Evolutionary conservation across 148 eudicot genomes (phyloP), one percentile per base, ranked within the genome.

Genomic region (Rhododendron vialii): DNA sequence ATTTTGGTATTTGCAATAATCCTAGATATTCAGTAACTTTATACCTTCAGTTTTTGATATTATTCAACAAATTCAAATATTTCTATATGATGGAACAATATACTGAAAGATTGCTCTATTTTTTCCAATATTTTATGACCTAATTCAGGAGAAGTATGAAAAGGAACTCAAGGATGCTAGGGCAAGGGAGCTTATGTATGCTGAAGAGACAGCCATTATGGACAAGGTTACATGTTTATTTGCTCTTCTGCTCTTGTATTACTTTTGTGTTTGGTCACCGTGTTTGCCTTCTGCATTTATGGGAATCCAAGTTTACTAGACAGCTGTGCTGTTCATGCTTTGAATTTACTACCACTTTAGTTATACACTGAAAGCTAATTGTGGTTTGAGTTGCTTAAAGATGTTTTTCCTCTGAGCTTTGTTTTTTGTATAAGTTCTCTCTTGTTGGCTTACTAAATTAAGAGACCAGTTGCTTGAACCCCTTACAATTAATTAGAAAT

Each of bases 81-180:
- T 15, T 41, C 15, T 65, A 33, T 7, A 15, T 67, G 45, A 35
- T 41, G 69, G n/a, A 10, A 47, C 26, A 26, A 10, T 59, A 41
- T 63, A 7, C 36, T 57, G 47, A 41, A 24, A n/a, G 45, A 81
- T 81, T 71, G 79, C 35, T 50, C 3, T 67, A 48, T 65, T 28
- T 36, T 65, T 69, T 28, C 65, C 79, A 20, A 15, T 48, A 80
- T n/a, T 81, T 63, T 79, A 63, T 80, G 59, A 50, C 57, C 36
- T 28, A 9, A 80, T 85, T 8, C 87, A 97, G 99, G 98, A 91
- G 80, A 97, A 90, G 89, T 97, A 93, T 88, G 99, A 95, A 83
- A 94, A 94, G 89, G 98, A 95, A 89, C 92, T 95, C 55, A 95
- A 93, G 89, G 99, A 97, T 92, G 96, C 98, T 71, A 91, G 98